Conservation (phyloP, 2,329 filamentous ascomycete species). For the Hymenoscyphus fructigenus region DNA sequence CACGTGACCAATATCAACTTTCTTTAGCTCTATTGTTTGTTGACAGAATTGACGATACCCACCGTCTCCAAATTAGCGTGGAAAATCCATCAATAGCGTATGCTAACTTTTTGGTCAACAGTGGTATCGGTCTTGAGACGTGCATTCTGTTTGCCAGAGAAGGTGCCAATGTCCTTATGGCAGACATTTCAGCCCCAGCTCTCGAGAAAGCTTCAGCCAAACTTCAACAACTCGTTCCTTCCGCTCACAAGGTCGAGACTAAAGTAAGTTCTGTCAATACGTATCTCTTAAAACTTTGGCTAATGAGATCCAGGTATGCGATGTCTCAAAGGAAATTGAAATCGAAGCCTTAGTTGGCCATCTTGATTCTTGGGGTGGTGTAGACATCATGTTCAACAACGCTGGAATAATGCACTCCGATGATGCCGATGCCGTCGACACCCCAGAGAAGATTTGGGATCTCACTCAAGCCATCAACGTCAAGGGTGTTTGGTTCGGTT, state of each 20-base stretch:
- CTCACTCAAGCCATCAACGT: slow-evolving; percentile 74
- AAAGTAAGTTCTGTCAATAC: slow-evolving; percentile 20
- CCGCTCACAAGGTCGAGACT: slow-evolving; percentile 50
- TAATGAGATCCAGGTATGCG: slow-evolving; percentile 44
- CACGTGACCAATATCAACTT: neutral
- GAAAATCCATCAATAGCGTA: neutral
- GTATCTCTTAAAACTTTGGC: neutral
- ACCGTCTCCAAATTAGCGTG: neutral
- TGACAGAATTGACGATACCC: neutral
- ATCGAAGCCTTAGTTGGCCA: slow-evolving; percentile 60
- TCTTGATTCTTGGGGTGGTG: slow-evolving; percentile 67
- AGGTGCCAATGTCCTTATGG: slow-evolving; percentile 69
- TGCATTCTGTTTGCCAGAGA: slow-evolving; percentile 70
- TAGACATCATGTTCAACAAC: slow-evolving; percentile 79
- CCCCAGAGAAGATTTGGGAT: slow-evolving; percentile 74
- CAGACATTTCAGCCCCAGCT: slow-evolving; percentile 65
- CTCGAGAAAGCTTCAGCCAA: slow-evolving; percentile 62
- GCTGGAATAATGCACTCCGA: slow-evolving; percentile 76
- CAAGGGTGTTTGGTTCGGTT: slow-evolving; percentile 76
- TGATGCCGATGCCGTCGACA: slow-evolving; percentile 63
- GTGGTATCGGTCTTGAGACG: slow-evolving; percentile 74
- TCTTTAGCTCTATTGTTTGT: neutral
- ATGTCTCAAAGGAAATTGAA: slow-evolving; percentile 69
- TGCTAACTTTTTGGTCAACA: slow-evolving; percentile 31
- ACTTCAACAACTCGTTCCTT: slow-evolving; percentile 57